Percentiles rank a stretch among this genome's conserved stretches.
Evolutionary conservation across 768 basidiomycete species (phyloP).

Genomic region (Cystofilobasidium bisporidii): DNA sequence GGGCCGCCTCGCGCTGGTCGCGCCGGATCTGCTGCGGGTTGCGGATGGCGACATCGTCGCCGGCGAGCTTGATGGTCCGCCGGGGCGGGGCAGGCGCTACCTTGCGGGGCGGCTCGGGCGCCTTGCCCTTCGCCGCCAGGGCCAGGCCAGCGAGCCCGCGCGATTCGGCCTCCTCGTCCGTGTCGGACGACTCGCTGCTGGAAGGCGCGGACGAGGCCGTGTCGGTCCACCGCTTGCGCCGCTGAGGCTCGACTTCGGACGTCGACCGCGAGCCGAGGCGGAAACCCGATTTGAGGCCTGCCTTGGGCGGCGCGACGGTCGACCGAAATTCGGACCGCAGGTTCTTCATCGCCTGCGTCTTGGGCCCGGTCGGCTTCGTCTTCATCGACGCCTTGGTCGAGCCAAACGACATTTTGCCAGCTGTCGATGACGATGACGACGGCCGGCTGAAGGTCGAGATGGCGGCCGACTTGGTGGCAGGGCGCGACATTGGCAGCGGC

Average conservation of each 20-base stretch:
- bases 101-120: slow-evolving; percentile 2
- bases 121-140: not conserved
- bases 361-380: not conserved
- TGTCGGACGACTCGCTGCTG: slow-evolving; percentile 18
- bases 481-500: slow-evolving; percentile 31
- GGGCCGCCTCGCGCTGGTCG: slow-evolving; percentile 53
- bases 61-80: slow-evolving; percentile 37
- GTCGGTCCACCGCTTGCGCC: slow-evolving; percentile 1
- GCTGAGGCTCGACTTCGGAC: slow-evolving; percentile 4
- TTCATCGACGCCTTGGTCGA: slow-evolving; percentile 1
- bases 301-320: not conserved
- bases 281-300: not conserved
- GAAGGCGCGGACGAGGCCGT: slow-evolving; percentile 20
- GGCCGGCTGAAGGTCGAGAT: not conserved
- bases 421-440: not conserved
- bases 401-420: slow-evolving; percentile 1
- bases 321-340: slow-evolving; percentile 1
- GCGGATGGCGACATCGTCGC: slow-evolving; percentile 42
- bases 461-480: slow-evolving; percentile 10
- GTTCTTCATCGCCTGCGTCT: slow-evolving; percentile 10
- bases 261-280: not conserved
- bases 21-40: slow-evolving; percentile 44
- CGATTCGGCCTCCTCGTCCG: slow-evolving; percentile 12
- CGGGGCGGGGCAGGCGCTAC: not conserved
- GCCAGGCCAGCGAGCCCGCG: slow-evolving; percentile 20